phyloP scores from a whole-genome alignment of 257 asterid genomes.

The Avicennia marina region DNA sequence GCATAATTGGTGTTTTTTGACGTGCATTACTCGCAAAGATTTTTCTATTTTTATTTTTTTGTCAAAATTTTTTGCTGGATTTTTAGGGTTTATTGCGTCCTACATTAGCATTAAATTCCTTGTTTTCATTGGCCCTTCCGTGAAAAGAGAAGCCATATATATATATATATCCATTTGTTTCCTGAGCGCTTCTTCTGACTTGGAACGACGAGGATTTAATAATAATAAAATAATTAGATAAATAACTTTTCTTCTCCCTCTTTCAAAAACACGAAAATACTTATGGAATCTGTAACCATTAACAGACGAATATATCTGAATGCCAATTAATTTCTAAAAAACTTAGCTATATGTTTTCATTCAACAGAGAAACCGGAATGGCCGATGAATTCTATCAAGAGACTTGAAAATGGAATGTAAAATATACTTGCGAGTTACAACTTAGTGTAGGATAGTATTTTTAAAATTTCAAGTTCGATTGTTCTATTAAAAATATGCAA shows the following conservation, averaged over 20 bases:
- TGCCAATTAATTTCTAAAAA: neutral
- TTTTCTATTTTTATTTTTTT: neutral
- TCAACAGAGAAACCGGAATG: neutral
- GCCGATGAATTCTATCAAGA: neutral
- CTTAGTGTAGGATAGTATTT: too few species aligned
- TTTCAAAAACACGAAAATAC: neutral
- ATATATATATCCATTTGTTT: neutral
- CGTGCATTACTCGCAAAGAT: too few species aligned
- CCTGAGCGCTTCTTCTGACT: neutral
- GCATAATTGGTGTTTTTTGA: too few species aligned
- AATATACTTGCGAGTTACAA: too few species aligned
- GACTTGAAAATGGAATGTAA: too few species aligned
- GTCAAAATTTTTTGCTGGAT: neutral
- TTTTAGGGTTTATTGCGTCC: constrained; percentile 19
- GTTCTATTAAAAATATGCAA: too few species aligned
- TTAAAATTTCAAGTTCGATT: too few species aligned
- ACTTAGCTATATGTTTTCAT: neutral
- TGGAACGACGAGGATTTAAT: neutral
- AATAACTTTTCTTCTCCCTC: neutral
- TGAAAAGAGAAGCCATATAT: neutral
- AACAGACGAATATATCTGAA: neutral
- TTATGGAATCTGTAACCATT: too few species aligned
- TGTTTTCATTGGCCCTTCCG: neutral
- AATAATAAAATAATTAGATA: too few species aligned
- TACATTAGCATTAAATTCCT: neutral